Conservation (phyloP, 495 filamentous ascomycete genomes). For the Neurospora discreta region DNA sequence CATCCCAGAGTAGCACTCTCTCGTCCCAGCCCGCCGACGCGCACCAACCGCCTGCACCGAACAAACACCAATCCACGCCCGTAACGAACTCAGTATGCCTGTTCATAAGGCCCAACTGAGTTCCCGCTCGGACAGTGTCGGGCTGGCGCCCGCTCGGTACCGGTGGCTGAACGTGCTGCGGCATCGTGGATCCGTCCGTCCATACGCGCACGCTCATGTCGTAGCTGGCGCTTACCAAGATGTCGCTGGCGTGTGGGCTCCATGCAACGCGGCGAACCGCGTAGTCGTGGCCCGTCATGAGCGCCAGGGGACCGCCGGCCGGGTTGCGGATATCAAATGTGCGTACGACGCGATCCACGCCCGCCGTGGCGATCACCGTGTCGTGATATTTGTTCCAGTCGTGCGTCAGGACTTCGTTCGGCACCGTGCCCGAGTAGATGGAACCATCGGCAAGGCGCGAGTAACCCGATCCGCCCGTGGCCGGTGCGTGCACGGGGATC, state of each 20-base stretch:
- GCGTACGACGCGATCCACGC: constrained; percentile 79
- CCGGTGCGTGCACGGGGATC: constrained; percentile 61
- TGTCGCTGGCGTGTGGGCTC: constrained; percentile 82
- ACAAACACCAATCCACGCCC: constrained; percentile 97
- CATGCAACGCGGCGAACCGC: constrained; percentile 76
- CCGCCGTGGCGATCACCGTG: constrained; percentile 69
- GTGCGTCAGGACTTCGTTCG: constrained; percentile 75
- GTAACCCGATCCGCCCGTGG: constrained; percentile 24
- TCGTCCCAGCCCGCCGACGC: constrained; percentile 93
- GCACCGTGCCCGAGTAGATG: constrained; percentile 23
- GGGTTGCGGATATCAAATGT: constrained; percentile 80
- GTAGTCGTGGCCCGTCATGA: constrained; percentile 80
- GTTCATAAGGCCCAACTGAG: constrained; percentile 78
- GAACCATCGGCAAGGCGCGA: constrained; percentile 22
- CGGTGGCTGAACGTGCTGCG: neutral
- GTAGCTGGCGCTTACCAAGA: constrained; percentile 80
- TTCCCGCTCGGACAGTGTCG: constrained; percentile 36
- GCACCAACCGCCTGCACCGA: constrained; percentile 91
- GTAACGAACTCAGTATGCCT: constrained; percentile 91
- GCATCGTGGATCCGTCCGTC: constrained; percentile 61
- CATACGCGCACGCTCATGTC: constrained; percentile 96
- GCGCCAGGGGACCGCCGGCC: constrained; percentile 52
- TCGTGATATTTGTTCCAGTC: constrained; percentile 98
- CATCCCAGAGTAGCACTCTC: constrained; percentile 83
- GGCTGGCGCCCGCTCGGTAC: constrained; percentile 9